Base-by-base conservation (phyloP, 371 early-diverging fungal species). In the Actinomortierella ambigua region DNA sequence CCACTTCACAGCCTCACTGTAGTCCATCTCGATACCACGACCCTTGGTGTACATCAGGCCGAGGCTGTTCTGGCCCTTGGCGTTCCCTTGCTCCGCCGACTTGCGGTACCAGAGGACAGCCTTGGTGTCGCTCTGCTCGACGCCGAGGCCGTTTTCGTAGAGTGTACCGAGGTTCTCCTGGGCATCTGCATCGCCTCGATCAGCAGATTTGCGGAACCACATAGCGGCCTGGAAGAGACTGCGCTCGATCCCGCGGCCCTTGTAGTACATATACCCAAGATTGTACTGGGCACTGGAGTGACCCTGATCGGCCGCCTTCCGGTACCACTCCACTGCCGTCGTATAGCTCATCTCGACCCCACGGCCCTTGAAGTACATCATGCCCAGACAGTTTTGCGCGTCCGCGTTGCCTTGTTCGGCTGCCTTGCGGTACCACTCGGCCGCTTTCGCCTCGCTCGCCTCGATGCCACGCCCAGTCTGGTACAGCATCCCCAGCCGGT, bases 91-190 rank as follows among this genome's bases (percentile, higher is more conserved):
- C 53, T 84, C 85, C 2, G 94, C 92, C 11, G 93, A 80, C 51
- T 81, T 65, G 18, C 61, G 63, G 66, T 92, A 95, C 89, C 90
- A 94, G 55, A 78, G 57, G 23, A 93, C 85, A 6, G 95, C 94
- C 59, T 84, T 79, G 3, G 65, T 54, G 1, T 86, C 68, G 55
- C 91, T 78, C 67, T 85, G 84, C 54, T 84, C 81, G 4, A 90
- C 86, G 18, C 93, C 93, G 40, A 90, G 79, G 23, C 95, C 96
- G 39, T 91, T 89, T 68, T 94, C 92, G 65, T 92, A 93, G 66
- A 92, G 94, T 56, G 88, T 90, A 5, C 93, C 95, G 2, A 93
- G 81, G 3, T 84, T 78, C 66, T 92, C 93, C 80, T 88, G 93
- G 8, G 92, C 94, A 64, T 89, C 88, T 20, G 89, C 86, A 69